Evolutionary conservation across 805 yeast genomes (phyloP), one percentile per base, ranked within the genome.

Genomic region (Yarrowia sp.): DNA sequence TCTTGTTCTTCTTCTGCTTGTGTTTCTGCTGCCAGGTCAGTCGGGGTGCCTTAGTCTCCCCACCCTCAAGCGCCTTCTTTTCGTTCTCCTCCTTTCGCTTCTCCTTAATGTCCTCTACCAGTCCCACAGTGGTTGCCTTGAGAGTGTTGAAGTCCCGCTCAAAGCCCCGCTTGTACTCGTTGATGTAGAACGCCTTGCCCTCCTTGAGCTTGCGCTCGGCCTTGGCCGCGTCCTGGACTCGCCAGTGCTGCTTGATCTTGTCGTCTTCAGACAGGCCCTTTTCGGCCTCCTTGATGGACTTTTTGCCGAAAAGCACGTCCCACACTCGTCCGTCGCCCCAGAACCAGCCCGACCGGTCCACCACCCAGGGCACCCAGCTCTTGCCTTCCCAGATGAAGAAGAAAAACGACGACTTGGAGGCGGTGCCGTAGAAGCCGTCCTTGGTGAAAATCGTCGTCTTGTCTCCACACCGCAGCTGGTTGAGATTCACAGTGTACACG

Each of bases 241-340:
- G 76, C 76, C 80, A 76, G 71, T 83, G 78, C 42, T 84, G 78
- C 61, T 85, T 84, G 72, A 84, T 76, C 76, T 85, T 83, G 72
- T 84, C 87, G 74, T 88, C 88, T 74, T 87, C 82, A 15, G 86
- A 84, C 68, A 87, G 77, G 12, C 91, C 92, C 60, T 83, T 85
- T 75, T 90, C 94, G 3, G 95, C 93, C 69, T 85, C 88, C 17
- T 87, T 88, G n/a, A 90, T 75, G 0, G 90, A 78, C 74, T 90
- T 95, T 74, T 89, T 88, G 24, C 96, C 95, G 72, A 91, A 89
- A n/a, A 91, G 73, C 65, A 86, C 84, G 76, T 91, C 97, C 77
- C 88, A 89, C 1, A 91, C 89, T 69, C 97, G 82, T 15, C 96
- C 97, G 76, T 91, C 96, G 40, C 95, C 93, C 96, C 96, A 91